These are phyloP conservation scores for Moelleriella libera DNA, from an alignment of 2,329 filamentous ascomycete species.

Conservation along the genomic window DNA sequence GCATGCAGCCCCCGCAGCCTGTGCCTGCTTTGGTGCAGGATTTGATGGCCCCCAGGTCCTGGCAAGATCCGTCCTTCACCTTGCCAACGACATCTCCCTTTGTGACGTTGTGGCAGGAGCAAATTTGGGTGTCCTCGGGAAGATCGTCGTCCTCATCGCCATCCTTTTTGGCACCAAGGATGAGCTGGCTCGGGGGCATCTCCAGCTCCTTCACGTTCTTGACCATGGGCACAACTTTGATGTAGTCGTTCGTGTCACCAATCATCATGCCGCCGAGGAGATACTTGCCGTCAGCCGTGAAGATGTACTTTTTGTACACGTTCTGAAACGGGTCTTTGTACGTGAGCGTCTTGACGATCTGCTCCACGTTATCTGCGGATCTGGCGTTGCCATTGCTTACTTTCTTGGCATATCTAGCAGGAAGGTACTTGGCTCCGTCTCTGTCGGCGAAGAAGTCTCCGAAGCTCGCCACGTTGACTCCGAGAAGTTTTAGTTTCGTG, in stretches of 20 bases:
- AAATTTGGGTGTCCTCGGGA: slow-evolving; percentile 76
- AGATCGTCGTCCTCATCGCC: slow-evolving; percentile 62
- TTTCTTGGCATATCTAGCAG: slow-evolving; percentile 34
- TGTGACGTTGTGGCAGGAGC: slow-evolving; percentile 84
- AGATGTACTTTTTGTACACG: slow-evolving; percentile 89
- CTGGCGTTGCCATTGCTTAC: slow-evolving; percentile 2
- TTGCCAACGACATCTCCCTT: slow-evolving; percentile 64
- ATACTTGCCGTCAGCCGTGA: slow-evolving; percentile 80
- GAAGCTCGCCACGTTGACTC: slow-evolving; percentile 85
- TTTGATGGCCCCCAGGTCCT: slow-evolving; percentile 70
- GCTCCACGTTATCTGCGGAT: not conserved
- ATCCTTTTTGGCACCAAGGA: slow-evolving; percentile 59
- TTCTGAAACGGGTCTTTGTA: slow-evolving; percentile 82
- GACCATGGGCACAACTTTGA: slow-evolving; percentile 78
- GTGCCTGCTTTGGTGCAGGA: slow-evolving; percentile 85
- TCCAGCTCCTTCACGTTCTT: slow-evolving; percentile 72
- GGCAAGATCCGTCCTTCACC: slow-evolving; percentile 69
- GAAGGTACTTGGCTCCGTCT: slow-evolving; percentile 66
- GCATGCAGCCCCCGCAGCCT: slow-evolving; percentile 82
- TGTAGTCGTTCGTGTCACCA: slow-evolving; percentile 78
- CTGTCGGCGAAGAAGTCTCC: slow-evolving; percentile 87
- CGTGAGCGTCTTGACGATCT: slow-evolving; percentile 60
- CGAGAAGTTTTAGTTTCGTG: slow-evolving; percentile 80
- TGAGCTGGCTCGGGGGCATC: slow-evolving; percentile 66
- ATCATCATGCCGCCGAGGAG: slow-evolving; percentile 96